These are phyloP conservation scores for Colletotrichum godetiae DNA, from an alignment of 2,329 filamentous ascomycete genomes.

Conservation along the genomic window DNA sequence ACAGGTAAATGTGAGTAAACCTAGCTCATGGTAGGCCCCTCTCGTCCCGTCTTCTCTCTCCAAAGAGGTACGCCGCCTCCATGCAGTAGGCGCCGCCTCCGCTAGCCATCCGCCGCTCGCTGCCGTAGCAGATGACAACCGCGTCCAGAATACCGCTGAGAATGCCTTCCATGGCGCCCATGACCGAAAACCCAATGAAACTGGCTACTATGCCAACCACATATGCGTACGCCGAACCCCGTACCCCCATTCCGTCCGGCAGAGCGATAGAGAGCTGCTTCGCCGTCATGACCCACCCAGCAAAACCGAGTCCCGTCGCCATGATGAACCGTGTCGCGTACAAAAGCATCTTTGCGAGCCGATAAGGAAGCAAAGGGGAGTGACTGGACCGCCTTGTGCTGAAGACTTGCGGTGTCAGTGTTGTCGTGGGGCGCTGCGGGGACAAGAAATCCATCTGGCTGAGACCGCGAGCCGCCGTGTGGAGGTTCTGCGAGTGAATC, in stretches of 20 bases:
- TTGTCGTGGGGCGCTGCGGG: conserved; percentile 79
- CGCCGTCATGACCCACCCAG: conserved; percentile 95
- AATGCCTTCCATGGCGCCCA: conserved; percentile 91
- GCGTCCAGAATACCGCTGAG: conserved; percentile 89
- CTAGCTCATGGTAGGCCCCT: conserved; percentile 39
- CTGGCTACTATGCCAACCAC: conserved; percentile 92
- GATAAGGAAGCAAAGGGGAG: conserved; percentile 79
- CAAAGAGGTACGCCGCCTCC: conserved; percentile 90
- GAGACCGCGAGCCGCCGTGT: conserved; percentile 81
- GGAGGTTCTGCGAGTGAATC: conserved; percentile 89
- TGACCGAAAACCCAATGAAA: conserved; percentile 93
- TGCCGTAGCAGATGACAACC: conserved; percentile 93
- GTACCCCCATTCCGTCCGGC: conserved; percentile 65
- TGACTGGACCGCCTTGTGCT: conserved; percentile 42
- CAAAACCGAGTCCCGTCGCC: conserved; percentile 89
- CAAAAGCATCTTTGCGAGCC: conserved; percentile 89
- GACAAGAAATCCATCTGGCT: conserved; percentile 86
- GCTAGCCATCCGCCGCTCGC: conserved; percentile 78
- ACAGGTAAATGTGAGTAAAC: neutral
- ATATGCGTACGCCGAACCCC: conserved; percentile 93
- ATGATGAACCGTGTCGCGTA: conserved; percentile 93
- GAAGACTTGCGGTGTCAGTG: conserved; percentile 68
- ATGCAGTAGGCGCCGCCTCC: conserved; percentile 85
- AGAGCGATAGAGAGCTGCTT: conserved; percentile 75
- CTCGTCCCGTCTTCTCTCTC: conserved; percentile 63